phyloP scores from a whole-genome alignment of 1,139 yeast species.

The Sugiyamaella xylanicola region DNA sequence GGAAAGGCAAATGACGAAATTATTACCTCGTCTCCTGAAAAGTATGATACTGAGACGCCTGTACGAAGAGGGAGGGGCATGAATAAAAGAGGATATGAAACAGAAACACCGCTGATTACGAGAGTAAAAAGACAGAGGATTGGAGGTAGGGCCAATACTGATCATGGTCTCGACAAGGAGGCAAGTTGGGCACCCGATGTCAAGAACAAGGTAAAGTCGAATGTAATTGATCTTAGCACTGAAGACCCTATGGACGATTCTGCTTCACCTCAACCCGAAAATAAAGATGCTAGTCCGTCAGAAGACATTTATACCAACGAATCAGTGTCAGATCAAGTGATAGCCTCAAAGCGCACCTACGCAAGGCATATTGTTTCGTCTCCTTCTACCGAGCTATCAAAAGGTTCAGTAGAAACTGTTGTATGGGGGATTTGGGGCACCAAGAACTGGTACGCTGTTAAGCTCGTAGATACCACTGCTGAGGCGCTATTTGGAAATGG shows the following conservation, averaged over 20 bases:
- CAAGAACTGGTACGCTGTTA: conserved; percentile 26
- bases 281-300: no score
- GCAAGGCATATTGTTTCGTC: background rate
- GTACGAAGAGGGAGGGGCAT: background rate
- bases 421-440: conserved; percentile 30
- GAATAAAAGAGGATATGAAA: background rate
- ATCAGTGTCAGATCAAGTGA: background rate
- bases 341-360: background rate
- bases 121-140: background rate
- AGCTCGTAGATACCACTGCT: conserved; percentile 17
- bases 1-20: background rate
- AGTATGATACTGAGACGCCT: conserved; percentile 1
- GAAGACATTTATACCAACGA: background rate
- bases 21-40: conserved; percentile 14
- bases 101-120: background rate
- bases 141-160: no score
- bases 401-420: conserved; percentile 12
- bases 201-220: background rate
- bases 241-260: no score
- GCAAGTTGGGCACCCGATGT: no score
- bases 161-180: no score
- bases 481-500: background rate
- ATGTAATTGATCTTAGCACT: no score
- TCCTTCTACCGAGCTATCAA: background rate
- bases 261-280: no score